A percentile compares a stretch with the other conserved stretches of the same genome.
Evolutionary conservation across 176 grass and related monocot genomes (phyloP).

Genomic region (Alopecurus myosuroides): DNA sequence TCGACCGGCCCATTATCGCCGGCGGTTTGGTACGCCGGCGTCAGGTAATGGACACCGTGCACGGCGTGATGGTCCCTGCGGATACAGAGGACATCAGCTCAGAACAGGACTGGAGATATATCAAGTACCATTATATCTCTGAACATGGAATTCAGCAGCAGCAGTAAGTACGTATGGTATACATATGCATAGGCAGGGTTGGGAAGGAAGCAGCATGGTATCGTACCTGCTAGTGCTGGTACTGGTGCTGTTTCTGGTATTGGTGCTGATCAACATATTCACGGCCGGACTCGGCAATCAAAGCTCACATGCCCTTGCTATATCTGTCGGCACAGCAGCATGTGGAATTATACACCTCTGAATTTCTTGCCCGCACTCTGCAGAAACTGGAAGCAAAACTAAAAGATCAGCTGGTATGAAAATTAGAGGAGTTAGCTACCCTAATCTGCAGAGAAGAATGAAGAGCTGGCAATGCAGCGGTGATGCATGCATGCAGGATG

Average conservation of each 20-base stretch:
- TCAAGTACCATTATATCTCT: neutral
- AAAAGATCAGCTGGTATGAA: neutral
- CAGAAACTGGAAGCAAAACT: neutral
- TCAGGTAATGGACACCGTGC: neutral
- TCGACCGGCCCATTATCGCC: neutral
- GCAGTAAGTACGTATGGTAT: too few species aligned
- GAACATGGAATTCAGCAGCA: neutral
- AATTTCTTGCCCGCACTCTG: neutral
- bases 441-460: neutral
- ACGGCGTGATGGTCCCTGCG: neutral
- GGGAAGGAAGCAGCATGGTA: neutral
- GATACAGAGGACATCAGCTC: neutral
- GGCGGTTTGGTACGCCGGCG: neutral
- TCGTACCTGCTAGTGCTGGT: neutral
- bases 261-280: neutral
- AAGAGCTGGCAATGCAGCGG: neutral
- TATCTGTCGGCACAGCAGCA: neutral
- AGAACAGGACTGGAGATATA: neutral
- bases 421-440: neutral
- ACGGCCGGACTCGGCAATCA: neutral
- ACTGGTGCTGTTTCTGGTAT: neutral
- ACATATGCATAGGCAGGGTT: neutral
- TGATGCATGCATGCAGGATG: too few species aligned
- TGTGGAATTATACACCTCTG: neutral
- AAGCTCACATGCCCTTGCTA: neutral